Conservation (phyloP, 805 yeast species). For the Torulaspora quercuum region DNA sequence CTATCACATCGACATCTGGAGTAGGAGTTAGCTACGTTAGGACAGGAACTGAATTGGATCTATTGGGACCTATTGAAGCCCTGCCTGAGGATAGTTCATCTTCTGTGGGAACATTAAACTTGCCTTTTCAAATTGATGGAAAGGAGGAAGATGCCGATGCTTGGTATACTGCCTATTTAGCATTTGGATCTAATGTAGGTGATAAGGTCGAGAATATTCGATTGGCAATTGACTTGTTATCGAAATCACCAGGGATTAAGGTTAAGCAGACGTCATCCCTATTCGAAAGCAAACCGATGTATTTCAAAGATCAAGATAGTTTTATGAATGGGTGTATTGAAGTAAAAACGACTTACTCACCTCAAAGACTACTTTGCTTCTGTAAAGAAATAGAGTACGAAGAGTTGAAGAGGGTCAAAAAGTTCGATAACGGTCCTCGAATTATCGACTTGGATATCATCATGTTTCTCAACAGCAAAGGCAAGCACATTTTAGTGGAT, state of each 20-base stretch:
- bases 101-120: slow-evolving; percentile 32
- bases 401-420: slow-evolving; percentile 64
- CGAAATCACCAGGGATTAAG: slow-evolving; percentile 40
- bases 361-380: slow-evolving; percentile 56
- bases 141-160: not conserved
- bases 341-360: slow-evolving; percentile 57
- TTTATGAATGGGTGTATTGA: slow-evolving; percentile 82
- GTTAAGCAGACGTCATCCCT: slow-evolving; percentile 68
- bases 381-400: slow-evolving; percentile 78
- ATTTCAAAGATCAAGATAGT: slow-evolving; percentile 69
- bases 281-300: slow-evolving; percentile 92
- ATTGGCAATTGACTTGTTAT: slow-evolving; percentile 46
- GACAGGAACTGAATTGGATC: slow-evolving; percentile 40
- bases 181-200: slow-evolving; percentile 89
- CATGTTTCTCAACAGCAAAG: slow-evolving; percentile 46
- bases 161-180: slow-evolving; percentile 57
- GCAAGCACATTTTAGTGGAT: slow-evolving; percentile 45
- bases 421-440: slow-evolving; percentile 88
- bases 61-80: not conserved
- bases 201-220: slow-evolving; percentile 60
- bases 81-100: slow-evolving; percentile 7
- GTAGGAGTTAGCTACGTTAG: slow-evolving; percentile 81
- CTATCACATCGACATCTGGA: slow-evolving; percentile 79
- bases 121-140: slow-evolving; percentile 32
- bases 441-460: slow-evolving; percentile 85